Evolutionary conservation across 2,329 filamentous ascomycete species (phyloP).

Genomic region (Alternaria alternata): DNA sequence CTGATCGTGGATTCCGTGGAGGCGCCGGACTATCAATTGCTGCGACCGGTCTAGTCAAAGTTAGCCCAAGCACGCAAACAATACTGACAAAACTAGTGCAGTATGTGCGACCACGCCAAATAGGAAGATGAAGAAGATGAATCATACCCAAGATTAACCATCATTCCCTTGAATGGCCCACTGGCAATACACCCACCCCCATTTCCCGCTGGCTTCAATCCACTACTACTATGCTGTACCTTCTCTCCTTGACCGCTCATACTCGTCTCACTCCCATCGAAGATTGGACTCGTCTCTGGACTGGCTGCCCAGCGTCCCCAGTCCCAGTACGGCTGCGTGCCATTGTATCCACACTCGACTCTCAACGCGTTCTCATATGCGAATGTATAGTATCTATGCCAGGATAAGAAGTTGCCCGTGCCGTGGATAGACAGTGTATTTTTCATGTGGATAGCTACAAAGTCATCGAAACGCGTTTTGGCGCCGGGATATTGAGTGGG

Average conservation of each 20-base stretch:
- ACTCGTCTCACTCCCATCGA: conserved; percentile 63
- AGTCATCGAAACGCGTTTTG: conserved; percentile 48
- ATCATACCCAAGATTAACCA: conserved; percentile 42
- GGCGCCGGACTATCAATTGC: conserved; percentile 25
- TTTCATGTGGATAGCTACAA: conserved; percentile 49
- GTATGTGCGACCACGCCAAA: not conserved
- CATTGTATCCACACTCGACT: conserved; percentile 55
- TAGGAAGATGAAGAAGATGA: not conserved
- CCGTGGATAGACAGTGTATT: conserved; percentile 45
- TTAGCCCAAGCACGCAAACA: conserved; percentile 1
- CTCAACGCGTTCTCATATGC: conserved; percentile 54
- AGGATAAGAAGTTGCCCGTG: conserved; percentile 49
- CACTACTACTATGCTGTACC: conserved; percentile 36
- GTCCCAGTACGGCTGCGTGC: conserved; percentile 61
- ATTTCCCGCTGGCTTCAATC: conserved; percentile 55
- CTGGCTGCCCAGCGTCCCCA: conserved; percentile 59
- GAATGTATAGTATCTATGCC: conserved; percentile 55
- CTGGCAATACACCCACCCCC: conserved; percentile 64
- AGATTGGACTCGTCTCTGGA: conserved; percentile 60
- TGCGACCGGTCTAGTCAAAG: conserved; percentile 30
- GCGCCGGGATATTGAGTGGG: conserved; percentile 41
- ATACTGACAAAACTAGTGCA: not conserved
- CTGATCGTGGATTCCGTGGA: conserved; percentile 47
- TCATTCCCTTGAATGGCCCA: conserved; percentile 59
- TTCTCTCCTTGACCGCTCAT: conserved; percentile 58